These are phyloP conservation scores for Nannochloropsis oceanica DNA, from an alignment of 108 stramenopile genomes.

Conservation along the genomic window DNA sequence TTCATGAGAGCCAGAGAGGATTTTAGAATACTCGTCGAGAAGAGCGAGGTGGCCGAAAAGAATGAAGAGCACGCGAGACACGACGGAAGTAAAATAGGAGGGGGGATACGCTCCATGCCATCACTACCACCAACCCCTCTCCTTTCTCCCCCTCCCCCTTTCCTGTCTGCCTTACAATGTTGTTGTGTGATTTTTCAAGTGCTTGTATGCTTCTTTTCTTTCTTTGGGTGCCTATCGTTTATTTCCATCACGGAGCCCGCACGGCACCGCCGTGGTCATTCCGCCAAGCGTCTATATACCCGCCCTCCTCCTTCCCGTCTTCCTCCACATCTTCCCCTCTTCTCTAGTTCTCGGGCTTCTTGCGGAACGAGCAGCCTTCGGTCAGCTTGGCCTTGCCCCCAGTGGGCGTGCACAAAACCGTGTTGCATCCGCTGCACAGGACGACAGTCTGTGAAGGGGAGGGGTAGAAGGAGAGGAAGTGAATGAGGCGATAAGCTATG, in stretches of 20 bases:
- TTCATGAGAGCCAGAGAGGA: too few species aligned
- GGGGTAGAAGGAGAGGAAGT: conserved; percentile 70
- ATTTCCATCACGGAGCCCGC: not conserved
- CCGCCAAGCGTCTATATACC: not conserved
- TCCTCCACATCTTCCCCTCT: not conserved
- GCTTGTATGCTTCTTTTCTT: not conserved
- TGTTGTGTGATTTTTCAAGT: not conserved
- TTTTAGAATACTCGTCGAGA: too few species aligned
- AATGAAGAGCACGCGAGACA: too few species aligned
- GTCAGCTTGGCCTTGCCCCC: conserved; percentile 94
- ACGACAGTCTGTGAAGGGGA: conserved; percentile 72
- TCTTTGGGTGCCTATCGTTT: not conserved
- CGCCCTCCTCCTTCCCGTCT: not conserved
- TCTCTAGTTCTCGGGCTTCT: conserved; percentile 64
- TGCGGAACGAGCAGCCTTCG: conserved; percentile 98
- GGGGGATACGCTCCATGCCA: too few species aligned
- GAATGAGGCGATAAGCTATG: not conserved
- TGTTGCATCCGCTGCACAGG: conserved; percentile 86
- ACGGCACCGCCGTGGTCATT: not conserved
- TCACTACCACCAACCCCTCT: too few species aligned
- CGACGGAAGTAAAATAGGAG: too few species aligned
- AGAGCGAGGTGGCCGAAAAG: too few species aligned
- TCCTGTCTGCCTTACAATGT: too few species aligned
- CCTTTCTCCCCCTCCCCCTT: too few species aligned
- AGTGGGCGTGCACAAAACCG: conserved; percentile 93